Base-by-base conservation (phyloP, 371 early-diverging fungal genomes). In the Mortierella sp. region DNA sequence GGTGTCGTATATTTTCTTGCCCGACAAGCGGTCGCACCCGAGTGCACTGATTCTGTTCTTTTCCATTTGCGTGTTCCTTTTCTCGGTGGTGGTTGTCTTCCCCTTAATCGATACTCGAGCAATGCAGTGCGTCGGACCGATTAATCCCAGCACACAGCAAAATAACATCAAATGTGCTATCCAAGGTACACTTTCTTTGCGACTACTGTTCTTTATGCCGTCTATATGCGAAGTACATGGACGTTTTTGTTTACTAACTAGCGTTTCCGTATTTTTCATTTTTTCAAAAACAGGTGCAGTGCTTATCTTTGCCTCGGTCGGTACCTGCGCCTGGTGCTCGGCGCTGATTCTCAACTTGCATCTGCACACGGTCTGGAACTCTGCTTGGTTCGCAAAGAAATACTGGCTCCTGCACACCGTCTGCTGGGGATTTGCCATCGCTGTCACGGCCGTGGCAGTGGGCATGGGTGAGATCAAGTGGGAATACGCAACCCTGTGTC, bases 341-440 rank as follows among this genome's bases (percentile, higher is more conserved):
- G 87, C 86, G 30, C 69, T 90, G 64, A 88, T 88, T 62, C n/a
- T 85, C 37, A 89, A 89, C 56, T 65, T 90, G 28, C 91, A 90
- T 61, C 34, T 87, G n/a, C 87, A 87, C 62, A 88, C 89, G 4
- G 91, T 90, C 31, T 88, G 88, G 88, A 80, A 86, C 58, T 85
- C 86, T 8, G 82, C 83, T 51, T 82, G 86, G 72, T 82, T 90
- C 26, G 80, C 83, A 27, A 70, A 83, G 28, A 83, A 83, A 60
- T 88, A 88, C 59, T 69, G 78, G 41, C 41, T 82, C 27, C 71
- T 88, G 11, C 72, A 86, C 55, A 44, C 84, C 15, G 44, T 89
- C 32, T 89, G 91, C 70, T 90, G 89, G 89, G 88, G 88, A 5
- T 68, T 81, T 30, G 85, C 91, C 3, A 48, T 71, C 7, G 70